Percentiles rank a stretch among this genome's conserved stretches.
phyloP scores from a whole-genome alignment of 352 stramenopile species.

The Phytophthora pseudosyringae region DNA sequence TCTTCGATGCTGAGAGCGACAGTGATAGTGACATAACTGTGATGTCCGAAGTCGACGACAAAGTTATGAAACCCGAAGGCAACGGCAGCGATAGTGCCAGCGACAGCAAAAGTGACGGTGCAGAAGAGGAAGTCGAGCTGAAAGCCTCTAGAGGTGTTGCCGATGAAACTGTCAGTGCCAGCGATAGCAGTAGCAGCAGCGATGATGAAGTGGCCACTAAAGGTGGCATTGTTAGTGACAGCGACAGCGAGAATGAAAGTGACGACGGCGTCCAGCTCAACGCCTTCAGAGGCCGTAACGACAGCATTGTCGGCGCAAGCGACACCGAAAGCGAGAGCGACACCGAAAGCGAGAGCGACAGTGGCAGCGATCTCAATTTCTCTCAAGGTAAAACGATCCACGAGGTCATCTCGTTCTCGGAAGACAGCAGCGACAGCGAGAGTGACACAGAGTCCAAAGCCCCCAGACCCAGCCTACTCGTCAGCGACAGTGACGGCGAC shows the following conservation, averaged over 20 bases:
- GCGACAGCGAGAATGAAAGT: slow-evolving; percentile 5
- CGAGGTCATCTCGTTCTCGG: slow-evolving; percentile 2
- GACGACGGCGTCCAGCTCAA: slow-evolving; percentile 4
- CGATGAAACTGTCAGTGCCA: slow-evolving; percentile 4
- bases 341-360: slow-evolving; percentile 2
- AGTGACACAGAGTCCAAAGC: background rate
- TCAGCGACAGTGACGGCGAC: background rate
- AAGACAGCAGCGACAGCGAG: slow-evolving; percentile 4
- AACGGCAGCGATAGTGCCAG: background rate
- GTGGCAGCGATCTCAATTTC: background rate
- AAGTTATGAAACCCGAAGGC: too few species aligned
- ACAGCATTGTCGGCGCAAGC: background rate
- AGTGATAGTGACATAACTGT: slow-evolving; percentile 11
- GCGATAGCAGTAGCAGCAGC: slow-evolving; percentile 9
- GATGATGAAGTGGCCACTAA: background rate
- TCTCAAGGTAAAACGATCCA: background rate
- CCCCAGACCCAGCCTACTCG: background rate
- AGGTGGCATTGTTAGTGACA: too few species aligned
- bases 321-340: background rate
- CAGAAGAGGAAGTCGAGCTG: background rate
- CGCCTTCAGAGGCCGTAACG: too few species aligned
- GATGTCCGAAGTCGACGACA: slow-evolving; percentile 8
- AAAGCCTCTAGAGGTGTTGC: background rate
- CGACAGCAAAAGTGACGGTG: slow-evolving; percentile 1
- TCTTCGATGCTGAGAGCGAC: slow-evolving; percentile 7